Conservation (phyloP, 2,329 filamentous ascomycete species). For the Metarhizium brunneum region DNA sequence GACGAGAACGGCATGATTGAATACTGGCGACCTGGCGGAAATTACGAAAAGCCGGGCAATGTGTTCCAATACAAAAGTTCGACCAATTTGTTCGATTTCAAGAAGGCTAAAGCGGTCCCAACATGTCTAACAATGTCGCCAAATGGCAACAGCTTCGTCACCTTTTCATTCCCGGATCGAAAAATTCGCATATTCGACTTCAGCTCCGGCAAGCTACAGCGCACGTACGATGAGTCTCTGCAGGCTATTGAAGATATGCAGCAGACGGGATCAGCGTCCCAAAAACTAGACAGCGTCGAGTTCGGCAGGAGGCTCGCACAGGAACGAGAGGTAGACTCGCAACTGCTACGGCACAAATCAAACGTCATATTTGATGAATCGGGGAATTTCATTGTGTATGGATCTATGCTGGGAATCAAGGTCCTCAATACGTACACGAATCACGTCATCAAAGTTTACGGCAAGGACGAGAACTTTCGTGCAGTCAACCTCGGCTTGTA, state of each 20-base stretch:
- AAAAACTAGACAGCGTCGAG: constrained; percentile 80
- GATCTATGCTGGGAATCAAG: constrained; percentile 85
- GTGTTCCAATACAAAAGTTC: constrained; percentile 92
- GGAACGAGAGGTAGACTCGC: constrained; percentile 75
- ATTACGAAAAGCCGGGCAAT: constrained; percentile 81
- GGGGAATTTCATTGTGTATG: constrained; percentile 88
- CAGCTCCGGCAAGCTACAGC: constrained; percentile 72
- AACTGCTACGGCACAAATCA: constrained; percentile 55
- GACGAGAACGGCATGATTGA: constrained; percentile 92
- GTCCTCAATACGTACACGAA: constrained; percentile 96
- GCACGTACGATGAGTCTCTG: constrained; percentile 92
- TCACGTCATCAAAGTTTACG: constrained; percentile 81
- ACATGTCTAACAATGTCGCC: constrained; percentile 78
- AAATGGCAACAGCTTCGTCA: constrained; percentile 74
- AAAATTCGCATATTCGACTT: constrained; percentile 95
- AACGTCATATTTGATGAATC: constrained; percentile 96
- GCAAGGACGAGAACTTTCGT: constrained; percentile 79
- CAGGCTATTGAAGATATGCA: constrained; percentile 89
- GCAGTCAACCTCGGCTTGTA: constrained; percentile 79
- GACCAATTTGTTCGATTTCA: constrained; percentile 94
- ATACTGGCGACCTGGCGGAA: constrained; percentile 79
- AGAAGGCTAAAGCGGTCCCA: constrained; percentile 82
- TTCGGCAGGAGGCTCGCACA: constrained; percentile 82
- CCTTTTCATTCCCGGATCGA: constrained; percentile 85
- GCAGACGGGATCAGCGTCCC: constrained; percentile 74